Evolutionary conservation across 805 yeast genomes (phyloP).

Genomic region (Candida tallmaniae): DNA sequence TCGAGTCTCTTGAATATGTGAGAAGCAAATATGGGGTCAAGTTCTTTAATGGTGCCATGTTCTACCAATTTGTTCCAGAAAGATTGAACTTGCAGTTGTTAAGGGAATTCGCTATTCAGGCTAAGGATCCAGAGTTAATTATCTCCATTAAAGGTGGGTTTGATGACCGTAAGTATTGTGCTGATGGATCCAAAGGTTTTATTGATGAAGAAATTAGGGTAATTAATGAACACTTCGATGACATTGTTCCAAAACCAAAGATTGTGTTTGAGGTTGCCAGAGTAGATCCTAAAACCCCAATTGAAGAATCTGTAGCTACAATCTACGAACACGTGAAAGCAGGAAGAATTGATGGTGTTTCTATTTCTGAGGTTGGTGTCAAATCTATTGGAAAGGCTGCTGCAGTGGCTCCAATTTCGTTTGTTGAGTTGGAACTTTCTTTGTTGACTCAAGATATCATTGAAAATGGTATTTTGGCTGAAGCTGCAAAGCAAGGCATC

Average conservation of each 20-base stretch:
- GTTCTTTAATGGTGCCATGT: conserved; percentile 71
- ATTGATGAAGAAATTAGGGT: conserved; percentile 47
- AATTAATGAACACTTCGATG: conserved; percentile 23
- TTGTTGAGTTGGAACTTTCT: conserved; percentile 78
- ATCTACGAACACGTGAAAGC: conserved; percentile 54
- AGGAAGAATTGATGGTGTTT: conserved; percentile 66
- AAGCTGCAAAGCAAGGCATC: conserved; percentile 52
- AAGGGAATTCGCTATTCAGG: conserved; percentile 49
- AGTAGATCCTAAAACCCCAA: conserved; percentile 51
- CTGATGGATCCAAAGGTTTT: conserved; percentile 48
- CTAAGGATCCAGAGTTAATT: conserved; percentile 43
- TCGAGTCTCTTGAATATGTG: conserved; percentile 44
- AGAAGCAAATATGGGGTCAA: conserved; percentile 46
- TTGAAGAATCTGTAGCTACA: conserved; percentile 54
- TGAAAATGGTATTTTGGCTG: conserved; percentile 57
- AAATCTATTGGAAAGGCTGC: conserved; percentile 57
- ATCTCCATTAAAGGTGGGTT: conserved; percentile 67
- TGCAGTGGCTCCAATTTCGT: conserved; percentile 51
- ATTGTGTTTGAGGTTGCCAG: conserved; percentile 68
- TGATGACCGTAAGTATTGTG: conserved; percentile 30
- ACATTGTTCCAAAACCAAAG: conserved; percentile 23
- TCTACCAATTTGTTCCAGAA: conserved; percentile 54
- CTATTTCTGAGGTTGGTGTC: conserved; percentile 70
- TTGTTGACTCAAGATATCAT: conserved; percentile 61
- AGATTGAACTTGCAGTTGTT: conserved; percentile 49